phyloP scores from a whole-genome alignment of 805 yeast genomes.

The Gaillardinia entomophila region DNA sequence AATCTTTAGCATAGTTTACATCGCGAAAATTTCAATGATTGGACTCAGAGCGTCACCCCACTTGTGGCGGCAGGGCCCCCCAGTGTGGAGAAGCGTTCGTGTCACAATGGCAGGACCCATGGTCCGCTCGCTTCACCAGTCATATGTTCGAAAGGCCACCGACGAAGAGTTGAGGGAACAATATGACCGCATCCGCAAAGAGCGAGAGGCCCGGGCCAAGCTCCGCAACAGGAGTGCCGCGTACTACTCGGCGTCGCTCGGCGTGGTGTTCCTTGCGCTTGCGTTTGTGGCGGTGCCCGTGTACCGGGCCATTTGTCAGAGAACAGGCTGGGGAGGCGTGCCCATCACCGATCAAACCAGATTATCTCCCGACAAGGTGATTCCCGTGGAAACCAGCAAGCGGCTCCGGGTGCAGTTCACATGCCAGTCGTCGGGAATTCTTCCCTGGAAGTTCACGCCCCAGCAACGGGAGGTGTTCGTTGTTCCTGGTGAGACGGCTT shows the following conservation, averaged over 20 bases:
- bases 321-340: constrained; percentile 95
- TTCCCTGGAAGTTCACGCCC: constrained; percentile 95
- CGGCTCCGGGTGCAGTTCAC: constrained; percentile 83
- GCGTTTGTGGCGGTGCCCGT: constrained; percentile 91
- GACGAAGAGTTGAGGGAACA: not conserved
- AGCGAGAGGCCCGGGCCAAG: constrained; percentile 22
- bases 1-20: no score
- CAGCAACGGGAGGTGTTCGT: constrained; percentile 90
- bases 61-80: no score
- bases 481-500: constrained; percentile 95
- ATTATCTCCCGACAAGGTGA: constrained; percentile 80
- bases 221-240: constrained; percentile 50
- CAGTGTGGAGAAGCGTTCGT: no score
- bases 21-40: no score
- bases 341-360: constrained; percentile 81
- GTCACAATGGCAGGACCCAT: no score
- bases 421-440: constrained; percentile 80
- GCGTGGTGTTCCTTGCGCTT: constrained; percentile 64
- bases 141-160: not conserved
- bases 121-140: no score
- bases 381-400: constrained; percentile 81
- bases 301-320: constrained; percentile 84
- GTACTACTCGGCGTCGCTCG: constrained; percentile 63
- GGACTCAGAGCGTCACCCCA: no score
- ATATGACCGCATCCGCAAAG: constrained; percentile 9